Evolutionary conservation across 371 early-diverging fungal genomes (phyloP), one percentile per base, ranked within the genome.

Genomic region (Mortierella sp.): DNA sequence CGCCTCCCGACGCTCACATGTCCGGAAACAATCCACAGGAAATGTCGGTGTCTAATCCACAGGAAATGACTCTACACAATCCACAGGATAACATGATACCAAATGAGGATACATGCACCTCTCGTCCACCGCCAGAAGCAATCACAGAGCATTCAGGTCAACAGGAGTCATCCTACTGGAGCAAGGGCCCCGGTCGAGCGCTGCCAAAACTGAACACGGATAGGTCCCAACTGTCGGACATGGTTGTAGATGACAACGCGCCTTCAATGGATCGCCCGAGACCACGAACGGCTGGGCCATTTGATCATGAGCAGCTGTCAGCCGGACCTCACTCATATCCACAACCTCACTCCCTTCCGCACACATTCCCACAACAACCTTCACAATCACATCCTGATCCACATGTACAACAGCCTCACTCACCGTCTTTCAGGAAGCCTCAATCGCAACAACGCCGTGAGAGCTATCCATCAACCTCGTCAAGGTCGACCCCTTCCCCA

Each of bases 401-500:
- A 48, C 54, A 54, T 17, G 17, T 16, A 4, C 45, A 28, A 5
- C 63, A 40, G 41, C 14, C 46, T 10, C 47, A 25, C 39, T 54
- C 47, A 19, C 49, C 54, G 2, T 10, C 53, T 12, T 44, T 58
- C 13, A 41, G 24, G 14, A 40, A 25, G 25, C 24, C 54, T 6
- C 70, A 57, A 12, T 19, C 31, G 28, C 49, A 48, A 5, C 52
- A 59, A 21, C 70, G 60, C 12, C 57, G 54, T 17, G 64, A 74
- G 19, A 74, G 74, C 51, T 63, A 63, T 16, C 63, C 63, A 21
- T 47, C 63, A 3, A 56, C 60, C 7, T 48, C 67, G 16, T 57
- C 61, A 2, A 57, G 63, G 12, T 67, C 74, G 12, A 56, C 74
- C 0, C 48, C 44, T 8, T 67, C 74, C 22, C 74, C 67, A 13